These are phyloP conservation scores for Elongisporangium anandrum DNA, from an alignment of 352 stramenopile genomes.

Conservation along the genomic window DNA sequence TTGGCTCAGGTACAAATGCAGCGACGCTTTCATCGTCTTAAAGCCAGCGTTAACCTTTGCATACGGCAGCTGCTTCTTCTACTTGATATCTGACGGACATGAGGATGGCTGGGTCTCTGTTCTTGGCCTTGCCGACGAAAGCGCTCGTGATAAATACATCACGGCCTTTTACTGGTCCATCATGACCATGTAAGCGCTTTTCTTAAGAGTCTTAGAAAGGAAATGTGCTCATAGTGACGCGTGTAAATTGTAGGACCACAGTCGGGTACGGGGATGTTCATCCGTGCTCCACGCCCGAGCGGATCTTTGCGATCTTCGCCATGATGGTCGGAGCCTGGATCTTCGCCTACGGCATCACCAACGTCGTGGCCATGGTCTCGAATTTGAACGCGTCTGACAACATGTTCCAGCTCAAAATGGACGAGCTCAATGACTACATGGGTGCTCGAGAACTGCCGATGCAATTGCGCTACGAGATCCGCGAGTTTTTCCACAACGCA, in stretches of 20 bases:
- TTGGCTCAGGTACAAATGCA: conserved; percentile 49
- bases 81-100: conserved; percentile 42
- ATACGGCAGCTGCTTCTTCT: conserved; percentile 48
- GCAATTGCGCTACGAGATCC: conserved; percentile 72
- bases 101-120: conserved; percentile 42
- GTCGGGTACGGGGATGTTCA: conserved; percentile 73
- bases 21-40: neutral
- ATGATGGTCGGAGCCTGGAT: conserved; percentile 79
- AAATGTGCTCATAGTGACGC: no score
- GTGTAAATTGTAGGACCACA: conserved; percentile 33
- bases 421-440: conserved; percentile 84
- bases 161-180: conserved; percentile 71
- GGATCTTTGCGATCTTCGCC: conserved; percentile 64
- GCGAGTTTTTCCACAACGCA: conserved; percentile 81
- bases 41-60: neutral
- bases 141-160: conserved; percentile 52
- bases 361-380: conserved; percentile 60
- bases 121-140: conserved; percentile 26
- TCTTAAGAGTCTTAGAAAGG: no score
- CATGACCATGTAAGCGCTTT: conserved; percentile 67
- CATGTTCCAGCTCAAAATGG: conserved; percentile 68
- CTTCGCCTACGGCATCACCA: conserved; percentile 81
- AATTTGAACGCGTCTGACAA: conserved; percentile 66
- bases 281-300: conserved; percentile 46
- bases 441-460: conserved; percentile 63